Percentiles rank a stretch among this genome's conserved stretches.
Conservation (phyloP, 495 filamentous ascomycete genomes). For the Ascobolus immersus region DNA sequence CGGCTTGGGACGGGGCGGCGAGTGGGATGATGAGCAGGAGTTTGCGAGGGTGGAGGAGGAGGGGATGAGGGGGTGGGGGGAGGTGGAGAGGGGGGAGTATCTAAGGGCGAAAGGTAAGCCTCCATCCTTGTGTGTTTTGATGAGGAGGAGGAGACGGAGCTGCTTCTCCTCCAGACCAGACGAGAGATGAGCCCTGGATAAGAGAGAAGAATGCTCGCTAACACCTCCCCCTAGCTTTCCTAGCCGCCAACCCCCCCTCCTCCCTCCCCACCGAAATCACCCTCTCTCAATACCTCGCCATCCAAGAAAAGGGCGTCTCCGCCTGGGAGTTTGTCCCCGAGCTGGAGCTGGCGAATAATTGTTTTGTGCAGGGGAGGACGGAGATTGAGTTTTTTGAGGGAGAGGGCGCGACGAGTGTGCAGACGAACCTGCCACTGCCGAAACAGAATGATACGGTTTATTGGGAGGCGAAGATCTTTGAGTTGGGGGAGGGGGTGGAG, state of each 20-base stretch:
- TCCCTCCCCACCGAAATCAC: conserved; percentile 92
- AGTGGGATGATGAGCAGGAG: conserved; percentile 92
- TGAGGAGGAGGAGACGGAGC: too few relatives aligned
- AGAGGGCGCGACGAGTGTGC: conserved; percentile 87
- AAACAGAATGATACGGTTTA: conserved; percentile 99
- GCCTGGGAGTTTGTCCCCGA: conserved; percentile 98
- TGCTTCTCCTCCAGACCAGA: neutral
- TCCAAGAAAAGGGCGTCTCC: conserved; percentile 95
- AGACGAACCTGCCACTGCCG: conserved; percentile 85
- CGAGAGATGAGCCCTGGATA: neutral
- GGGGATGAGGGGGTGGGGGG: conserved; percentile 87
- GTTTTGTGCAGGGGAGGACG: conserved; percentile 85
- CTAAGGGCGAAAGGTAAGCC: conserved; percentile 72
- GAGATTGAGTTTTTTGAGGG: conserved; percentile 98
- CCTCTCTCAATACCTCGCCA: conserved; percentile 85
- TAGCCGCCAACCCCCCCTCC: conserved; percentile 83
- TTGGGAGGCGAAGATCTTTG: conserved; percentile 96
- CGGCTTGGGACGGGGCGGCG: conserved; percentile 75
- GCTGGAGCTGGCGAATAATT: conserved; percentile 93
- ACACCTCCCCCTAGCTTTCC: conserved; percentile 40
- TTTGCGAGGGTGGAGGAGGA: conserved; percentile 81
- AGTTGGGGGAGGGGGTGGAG: too few relatives aligned
- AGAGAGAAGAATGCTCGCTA: conserved; percentile 3
- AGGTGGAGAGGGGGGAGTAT: conserved; percentile 71
- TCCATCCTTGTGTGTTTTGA: neutral